phyloP scores from a whole-genome alignment of 345 rosid genomes.

The Microthlaspi erraticum region DNA sequence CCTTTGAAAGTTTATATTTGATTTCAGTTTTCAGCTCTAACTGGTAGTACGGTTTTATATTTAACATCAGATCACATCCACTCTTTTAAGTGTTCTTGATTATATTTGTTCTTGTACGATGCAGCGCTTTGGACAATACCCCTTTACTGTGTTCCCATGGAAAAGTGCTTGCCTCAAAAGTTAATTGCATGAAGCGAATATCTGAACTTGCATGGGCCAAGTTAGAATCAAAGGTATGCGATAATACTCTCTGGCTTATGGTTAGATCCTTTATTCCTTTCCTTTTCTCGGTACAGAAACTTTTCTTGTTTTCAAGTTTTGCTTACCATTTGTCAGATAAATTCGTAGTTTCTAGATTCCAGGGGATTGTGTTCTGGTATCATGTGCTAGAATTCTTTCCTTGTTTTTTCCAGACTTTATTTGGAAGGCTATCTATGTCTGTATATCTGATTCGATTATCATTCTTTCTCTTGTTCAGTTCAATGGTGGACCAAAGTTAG shows the following conservation, averaged over 20 bases:
- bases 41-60: conserved; percentile 14
- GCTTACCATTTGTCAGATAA: conserved; percentile 19
- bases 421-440: background rate
- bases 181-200: conserved; percentile 77
- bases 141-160: conserved; percentile 81
- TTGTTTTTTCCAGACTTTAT: conserved; percentile 21
- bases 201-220: conserved; percentile 78
- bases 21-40: conserved; percentile 25
- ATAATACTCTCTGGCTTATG: background rate
- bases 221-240: conserved; percentile 71
- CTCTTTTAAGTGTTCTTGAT: conserved; percentile 27
- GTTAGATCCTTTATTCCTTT: conserved; percentile 27
- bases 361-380: conserved; percentile 14
- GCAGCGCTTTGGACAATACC: conserved; percentile 70
- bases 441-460: conserved; percentile 32
- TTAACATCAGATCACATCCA: conserved; percentile 29
- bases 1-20: conserved; percentile 19
- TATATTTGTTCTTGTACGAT: conserved; percentile 29
- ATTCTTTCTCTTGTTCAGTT: conserved; percentile 51
- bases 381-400: conserved; percentile 20
- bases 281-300: conserved; percentile 16
- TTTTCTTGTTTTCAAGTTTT: conserved; percentile 26
- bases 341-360: conserved; percentile 18
- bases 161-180: conserved; percentile 75
- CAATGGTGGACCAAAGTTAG: conserved; percentile 77